A percentile compares a stretch with the other conserved stretches of the same genome.
Evolutionary conservation across 805 yeast genomes (phyloP).

Genomic region (Saccharomycopsis schoenii): DNA sequence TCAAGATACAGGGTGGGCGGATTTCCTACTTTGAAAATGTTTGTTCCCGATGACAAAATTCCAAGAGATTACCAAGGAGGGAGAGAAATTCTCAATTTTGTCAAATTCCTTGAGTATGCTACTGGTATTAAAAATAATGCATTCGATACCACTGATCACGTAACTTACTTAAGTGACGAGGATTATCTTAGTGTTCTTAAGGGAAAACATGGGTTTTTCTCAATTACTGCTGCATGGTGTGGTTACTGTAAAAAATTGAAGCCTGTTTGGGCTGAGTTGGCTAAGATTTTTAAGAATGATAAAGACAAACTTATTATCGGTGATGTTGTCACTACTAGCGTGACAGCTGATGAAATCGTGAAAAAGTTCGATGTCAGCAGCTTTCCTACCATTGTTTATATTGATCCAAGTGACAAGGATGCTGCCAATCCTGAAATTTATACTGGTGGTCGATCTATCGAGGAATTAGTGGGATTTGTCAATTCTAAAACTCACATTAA

Average conservation of each 20-base stretch:
- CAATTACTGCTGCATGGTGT: conserved; percentile 49
- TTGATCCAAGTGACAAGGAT: conserved; percentile 30
- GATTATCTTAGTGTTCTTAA: conserved; percentile 33
- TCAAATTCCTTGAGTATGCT: conserved; percentile 35
- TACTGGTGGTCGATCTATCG: conserved; percentile 35
- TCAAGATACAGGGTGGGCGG: conserved; percentile 37
- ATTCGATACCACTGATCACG: conserved; percentile 21
- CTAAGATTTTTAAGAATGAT: conserved; percentile 32
- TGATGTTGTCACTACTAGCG: conserved; percentile 35
- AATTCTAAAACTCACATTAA: conserved; percentile 29
- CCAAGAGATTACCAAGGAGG: conserved; percentile 42
- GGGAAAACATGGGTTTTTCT: conserved; percentile 27
- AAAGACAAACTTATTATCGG: conserved; percentile 31
- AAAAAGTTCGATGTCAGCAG: conserved; percentile 31
- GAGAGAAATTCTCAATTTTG: conserved; percentile 36
- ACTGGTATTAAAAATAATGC: conserved; percentile 27
- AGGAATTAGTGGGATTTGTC: conserved; percentile 46
- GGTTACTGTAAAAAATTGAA: conserved; percentile 40
- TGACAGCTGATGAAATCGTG: conserved; percentile 34
- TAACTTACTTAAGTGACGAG: conserved; percentile 26
- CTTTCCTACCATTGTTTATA: conserved; percentile 43
- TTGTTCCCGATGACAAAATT: conserved; percentile 31
- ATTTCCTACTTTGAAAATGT: conserved; percentile 40
- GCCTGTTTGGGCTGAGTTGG: conserved; percentile 38
- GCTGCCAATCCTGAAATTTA: conserved; percentile 22